Evolutionary conservation across 495 filamentous ascomycete species (phyloP), one percentile per base, ranked within the genome.

Genomic region (Neurospora sublineolata): DNA sequence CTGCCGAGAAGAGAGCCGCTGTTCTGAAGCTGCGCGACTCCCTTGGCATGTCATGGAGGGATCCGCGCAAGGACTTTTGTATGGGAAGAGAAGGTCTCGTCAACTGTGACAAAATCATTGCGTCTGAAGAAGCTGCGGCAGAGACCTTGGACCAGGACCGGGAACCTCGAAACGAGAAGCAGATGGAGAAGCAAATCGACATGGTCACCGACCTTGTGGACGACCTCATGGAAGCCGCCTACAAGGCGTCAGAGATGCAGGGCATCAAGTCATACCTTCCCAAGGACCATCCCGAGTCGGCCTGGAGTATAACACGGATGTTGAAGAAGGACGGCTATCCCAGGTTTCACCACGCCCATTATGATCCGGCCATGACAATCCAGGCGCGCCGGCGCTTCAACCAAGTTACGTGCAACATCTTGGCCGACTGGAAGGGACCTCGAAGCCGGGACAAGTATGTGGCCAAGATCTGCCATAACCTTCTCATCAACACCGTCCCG

Each of bases 381-480:
- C 64, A 37, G 16, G 71, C 73, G 46, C 77, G 82, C 5, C 70
- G 41, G 46, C 60, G 69, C 3, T 73, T 85, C 64, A 79, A 82
- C 67, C 72, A 81, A 36, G 69, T 79, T 36, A 80, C 82, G 41
- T 58, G 76, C 14, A 72, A 74, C 69, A 79, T 83, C 9, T 76
- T 84, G 36, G 73, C 73, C n/a, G 69, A 76, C 2, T 81, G 79
- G 76, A 64, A 64, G 52, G 52, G n/a, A 0, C 40, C 33, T 7
- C 67, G 4, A 9, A 46, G 70, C 10, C 71, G 74, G 37, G 75
- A 76, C 52, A 67, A 68, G 18, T 75, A 82, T 37, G 77, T 90
- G 10, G 84, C 83, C 3, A 89, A 87, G 74, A 85, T 94, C 36
- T 91, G 88, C 78, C 89, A 89, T 75, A 90, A 91, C 77, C 78